Conservation (phyloP, 2,329 filamentous ascomycete genomes). For the Rasamsonia emersonii region DNA sequence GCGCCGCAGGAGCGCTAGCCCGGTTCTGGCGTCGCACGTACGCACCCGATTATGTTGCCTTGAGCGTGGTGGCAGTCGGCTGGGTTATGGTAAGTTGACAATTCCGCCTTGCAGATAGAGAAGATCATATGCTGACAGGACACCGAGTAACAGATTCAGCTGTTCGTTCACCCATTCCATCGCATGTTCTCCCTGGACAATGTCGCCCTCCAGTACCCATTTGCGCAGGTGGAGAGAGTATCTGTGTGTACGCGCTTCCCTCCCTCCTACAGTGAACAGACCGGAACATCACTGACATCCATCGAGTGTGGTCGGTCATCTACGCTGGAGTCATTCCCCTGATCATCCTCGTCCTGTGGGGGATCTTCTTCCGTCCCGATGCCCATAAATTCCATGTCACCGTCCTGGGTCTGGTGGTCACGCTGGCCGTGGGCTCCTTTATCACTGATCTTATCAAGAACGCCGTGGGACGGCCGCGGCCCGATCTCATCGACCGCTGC, state of each 20-base stretch:
- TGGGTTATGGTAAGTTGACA: constrained; percentile 38
- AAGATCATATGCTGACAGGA: neutral
- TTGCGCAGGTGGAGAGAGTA: constrained; percentile 76
- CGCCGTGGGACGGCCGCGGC: constrained; percentile 70
- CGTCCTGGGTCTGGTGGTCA: constrained; percentile 69
- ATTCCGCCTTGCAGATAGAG: constrained; percentile 1
- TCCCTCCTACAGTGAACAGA: neutral
- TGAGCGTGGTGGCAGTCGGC: constrained; percentile 58
- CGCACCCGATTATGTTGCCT: constrained; percentile 77
- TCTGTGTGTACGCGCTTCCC: constrained; percentile 54
- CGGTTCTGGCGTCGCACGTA: constrained; percentile 63
- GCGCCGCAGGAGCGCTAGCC: constrained; percentile 39
- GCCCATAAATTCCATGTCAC: constrained; percentile 78
- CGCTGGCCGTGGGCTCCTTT: constrained; percentile 67
- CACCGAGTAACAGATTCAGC: constrained; percentile 45
- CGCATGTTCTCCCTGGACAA: constrained; percentile 90
- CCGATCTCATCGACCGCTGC: constrained; percentile 83
- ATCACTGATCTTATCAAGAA: constrained; percentile 91
- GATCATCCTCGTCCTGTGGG: constrained; percentile 56
- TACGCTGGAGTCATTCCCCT: constrained; percentile 70
- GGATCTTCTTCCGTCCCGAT: constrained; percentile 52
- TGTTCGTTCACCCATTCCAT: constrained; percentile 76
- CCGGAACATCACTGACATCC: too few species aligned
- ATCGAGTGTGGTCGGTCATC: constrained; percentile 64
- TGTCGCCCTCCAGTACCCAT: constrained; percentile 73